These are phyloP conservation scores for Trametes gibbosa DNA, from an alignment of 768 basidiomycete species.

Conservation along the genomic window DNA sequence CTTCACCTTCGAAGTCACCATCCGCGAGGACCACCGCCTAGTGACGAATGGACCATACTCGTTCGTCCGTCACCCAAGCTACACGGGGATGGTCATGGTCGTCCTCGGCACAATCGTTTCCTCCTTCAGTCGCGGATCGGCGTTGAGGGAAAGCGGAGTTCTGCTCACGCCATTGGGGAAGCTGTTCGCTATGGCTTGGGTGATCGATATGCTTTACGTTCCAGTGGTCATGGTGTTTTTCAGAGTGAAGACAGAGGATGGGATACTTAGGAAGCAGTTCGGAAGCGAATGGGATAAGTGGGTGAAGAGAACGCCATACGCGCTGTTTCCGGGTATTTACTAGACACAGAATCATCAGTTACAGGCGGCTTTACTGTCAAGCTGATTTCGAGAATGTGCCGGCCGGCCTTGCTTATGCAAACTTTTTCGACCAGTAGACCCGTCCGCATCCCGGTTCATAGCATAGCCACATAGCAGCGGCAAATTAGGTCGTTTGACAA, in stretches of 20 bases:
- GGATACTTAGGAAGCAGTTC: slow-evolving; percentile 17
- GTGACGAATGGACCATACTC: slow-evolving; percentile 30
- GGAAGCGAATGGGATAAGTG: slow-evolving; percentile 15
- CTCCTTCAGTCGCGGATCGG: slow-evolving; percentile 15
- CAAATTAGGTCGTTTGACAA: no score
- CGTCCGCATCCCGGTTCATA: no score
- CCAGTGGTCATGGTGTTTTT: slow-evolving; percentile 9
- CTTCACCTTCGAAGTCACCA: slow-evolving; percentile 31
- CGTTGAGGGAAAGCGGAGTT: slow-evolving; percentile 18
- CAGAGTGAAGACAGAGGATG: slow-evolving; percentile 16
- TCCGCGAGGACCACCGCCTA: slow-evolving; percentile 26
- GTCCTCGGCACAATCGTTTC: slow-evolving; percentile 9
- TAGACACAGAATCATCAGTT: neutral
- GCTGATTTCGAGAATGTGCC: no score
- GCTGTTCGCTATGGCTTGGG: neutral
- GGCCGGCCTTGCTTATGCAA: no score
- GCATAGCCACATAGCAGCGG: no score
- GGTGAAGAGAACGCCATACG: slow-evolving; percentile 17
- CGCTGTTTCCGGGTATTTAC: slow-evolving; percentile 10
- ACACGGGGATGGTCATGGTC: slow-evolving; percentile 18
- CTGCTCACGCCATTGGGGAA: slow-evolving; percentile 10
- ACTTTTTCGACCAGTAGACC: no score
- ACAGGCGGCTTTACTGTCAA: no score
- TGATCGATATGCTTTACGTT: slow-evolving; percentile 6
- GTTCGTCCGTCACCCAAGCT: slow-evolving; percentile 30